These are phyloP conservation scores for Naganishia albida DNA, from an alignment of 1,284 basidiomycete genomes.

Conservation along the genomic window DNA sequence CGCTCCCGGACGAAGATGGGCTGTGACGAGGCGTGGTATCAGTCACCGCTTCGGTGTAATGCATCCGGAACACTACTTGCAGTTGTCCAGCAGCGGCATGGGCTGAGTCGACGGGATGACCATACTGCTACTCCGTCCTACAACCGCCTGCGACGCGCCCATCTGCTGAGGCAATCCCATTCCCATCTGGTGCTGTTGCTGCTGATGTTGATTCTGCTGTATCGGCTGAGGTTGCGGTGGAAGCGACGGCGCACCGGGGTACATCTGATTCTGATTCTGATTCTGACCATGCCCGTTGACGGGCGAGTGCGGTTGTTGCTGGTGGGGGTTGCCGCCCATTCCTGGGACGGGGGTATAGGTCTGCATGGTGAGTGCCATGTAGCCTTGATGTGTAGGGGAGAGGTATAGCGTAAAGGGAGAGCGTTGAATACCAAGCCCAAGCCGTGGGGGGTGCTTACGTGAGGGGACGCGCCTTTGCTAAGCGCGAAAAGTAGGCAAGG, in stretches of 20 bases:
- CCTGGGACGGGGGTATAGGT: constrained; percentile 27
- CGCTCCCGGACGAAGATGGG: constrained; percentile 89
- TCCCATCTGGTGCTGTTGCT: constrained; percentile 32
- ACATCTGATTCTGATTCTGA: not conserved
- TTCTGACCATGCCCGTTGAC: constrained; percentile 13
- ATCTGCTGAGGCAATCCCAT: constrained; percentile 32
- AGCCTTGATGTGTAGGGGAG: not conserved
- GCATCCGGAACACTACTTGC: constrained; percentile 39
- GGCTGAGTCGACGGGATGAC: constrained; percentile 35
- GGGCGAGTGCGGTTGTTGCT: constrained; percentile 12
- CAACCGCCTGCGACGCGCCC: constrained; percentile 34
- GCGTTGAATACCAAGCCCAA: not conserved
- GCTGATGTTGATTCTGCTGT: constrained; percentile 12
- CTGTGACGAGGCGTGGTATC: constrained; percentile 35
- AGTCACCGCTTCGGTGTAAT: not conserved
- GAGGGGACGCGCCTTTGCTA: not conserved
- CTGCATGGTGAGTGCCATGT: constrained; percentile 14
- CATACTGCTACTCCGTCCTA: constrained; percentile 36
- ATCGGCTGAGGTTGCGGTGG: constrained; percentile 25
- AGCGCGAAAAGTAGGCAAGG: too few relatives aligned
- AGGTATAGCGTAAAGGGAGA: not conserved
- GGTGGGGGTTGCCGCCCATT: constrained; percentile 7
- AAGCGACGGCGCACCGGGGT: not conserved
- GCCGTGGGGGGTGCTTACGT: constrained; percentile 3
- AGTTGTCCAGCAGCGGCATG: constrained; percentile 51